phyloP scores from a whole-genome alignment of 331 rosid species.

The Quercus phellos region DNA sequence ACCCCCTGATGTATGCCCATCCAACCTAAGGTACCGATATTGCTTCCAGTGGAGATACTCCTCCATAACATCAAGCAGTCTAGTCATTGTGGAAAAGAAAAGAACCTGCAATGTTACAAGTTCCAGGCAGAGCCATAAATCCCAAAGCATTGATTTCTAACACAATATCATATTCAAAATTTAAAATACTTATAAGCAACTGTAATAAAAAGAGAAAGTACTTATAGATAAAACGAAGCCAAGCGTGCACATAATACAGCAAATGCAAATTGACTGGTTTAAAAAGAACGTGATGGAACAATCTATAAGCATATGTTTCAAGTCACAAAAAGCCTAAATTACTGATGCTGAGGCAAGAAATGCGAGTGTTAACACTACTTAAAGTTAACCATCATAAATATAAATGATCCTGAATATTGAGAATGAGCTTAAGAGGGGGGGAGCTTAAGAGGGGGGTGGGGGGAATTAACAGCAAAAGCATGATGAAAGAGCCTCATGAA shows the following conservation, averaged over 20 bases:
- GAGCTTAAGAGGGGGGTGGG: neutral
- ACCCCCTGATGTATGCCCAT: constrained; percentile 96
- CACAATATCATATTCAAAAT: constrained; percentile 10
- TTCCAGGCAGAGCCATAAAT: neutral
- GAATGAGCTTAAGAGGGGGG: neutral
- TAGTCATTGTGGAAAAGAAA: constrained; percentile 99
- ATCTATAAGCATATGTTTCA: neutral
- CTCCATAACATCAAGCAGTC: constrained; percentile 99
- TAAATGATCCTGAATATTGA: neutral
- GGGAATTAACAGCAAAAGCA: neutral
- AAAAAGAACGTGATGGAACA: neutral
- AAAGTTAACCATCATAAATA: neutral
- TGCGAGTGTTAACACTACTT: neutral
- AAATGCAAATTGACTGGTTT: neutral
- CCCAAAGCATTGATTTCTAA: constrained; percentile 11
- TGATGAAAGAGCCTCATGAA: neutral
- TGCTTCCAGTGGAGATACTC: constrained; percentile 79
- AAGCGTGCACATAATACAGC: neutral
- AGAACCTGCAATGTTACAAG: constrained; percentile 63
- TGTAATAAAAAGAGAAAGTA: neutral
- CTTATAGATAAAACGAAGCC: neutral
- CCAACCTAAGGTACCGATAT: constrained; percentile 86
- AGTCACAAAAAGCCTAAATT: neutral
- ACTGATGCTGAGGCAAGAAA: neutral
- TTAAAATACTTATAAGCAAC: neutral